Evolutionary conservation across 768 basidiomycete species (phyloP), one percentile per base, ranked within the genome.

Genomic region (Crepidotus variabilis): DNA sequence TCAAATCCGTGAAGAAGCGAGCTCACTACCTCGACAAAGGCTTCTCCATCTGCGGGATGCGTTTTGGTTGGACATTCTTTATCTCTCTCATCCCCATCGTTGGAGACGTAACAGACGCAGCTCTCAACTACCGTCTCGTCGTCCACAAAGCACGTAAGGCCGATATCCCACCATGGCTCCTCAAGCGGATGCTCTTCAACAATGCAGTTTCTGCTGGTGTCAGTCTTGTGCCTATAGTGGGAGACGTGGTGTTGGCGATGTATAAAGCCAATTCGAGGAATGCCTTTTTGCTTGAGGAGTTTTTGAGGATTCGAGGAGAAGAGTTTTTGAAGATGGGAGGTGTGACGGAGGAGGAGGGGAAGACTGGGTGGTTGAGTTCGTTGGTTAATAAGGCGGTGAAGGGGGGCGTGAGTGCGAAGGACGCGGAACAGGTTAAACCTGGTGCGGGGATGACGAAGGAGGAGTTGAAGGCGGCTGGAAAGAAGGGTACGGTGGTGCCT

Each of bases 191-290:
- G 94, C 57, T 90, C 28, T 55, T 86, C 55, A 91, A 96, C 72
- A 88, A 90, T 61, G 76, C 79, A 13, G 69, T 94, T 21, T 85
- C 88, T 9, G 84, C 83, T 5, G 76, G 74, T 0, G 74, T 90
- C 11, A 88, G 92, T 0, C 66, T 79, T 23, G 65, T 95, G 2
- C 93, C 93, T 0, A 53, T 88, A 45, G 75, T 82, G 2, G 94
- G 94, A 2, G 92, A 94, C 69, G 61, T 97, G 23, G 64, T 85
- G 1, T 71, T 94, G 34, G 92, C 90, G 1, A 70, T 82, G 2
- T 96, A 76, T 78, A 95, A 94, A 67, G 85, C 93, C 18, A 98
- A 98, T 70, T 89, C 86, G 14, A 79, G 95, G 58, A 97, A 98
- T 64, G 94, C 92, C 10, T 81, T 81, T 5, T 73, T 97, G 49